Conservation (phyloP, 2,329 filamentous ascomycete genomes). For the Penicillium sp. region DNA sequence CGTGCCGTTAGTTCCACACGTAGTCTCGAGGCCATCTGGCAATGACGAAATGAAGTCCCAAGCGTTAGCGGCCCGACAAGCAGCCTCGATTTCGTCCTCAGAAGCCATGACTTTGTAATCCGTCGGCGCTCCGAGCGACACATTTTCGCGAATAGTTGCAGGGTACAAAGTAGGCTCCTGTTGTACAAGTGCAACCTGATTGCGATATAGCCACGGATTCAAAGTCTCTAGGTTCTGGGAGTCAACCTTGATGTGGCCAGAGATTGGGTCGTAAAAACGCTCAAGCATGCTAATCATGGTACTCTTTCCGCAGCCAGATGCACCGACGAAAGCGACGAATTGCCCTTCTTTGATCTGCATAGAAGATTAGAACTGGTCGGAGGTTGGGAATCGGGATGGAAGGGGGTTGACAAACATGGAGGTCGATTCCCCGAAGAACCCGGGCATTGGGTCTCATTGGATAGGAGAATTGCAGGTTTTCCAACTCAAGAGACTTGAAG, state of each 20-base stretch:
- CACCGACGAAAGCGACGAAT: conserved; percentile 58
- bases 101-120: conserved; percentile 40
- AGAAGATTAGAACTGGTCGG: not conserved
- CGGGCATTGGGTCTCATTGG: conserved; percentile 24
- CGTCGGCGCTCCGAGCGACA: conserved; percentile 56
- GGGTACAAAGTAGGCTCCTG: conserved; percentile 75
- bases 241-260: conserved; percentile 67
- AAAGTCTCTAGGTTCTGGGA: conserved; percentile 60
- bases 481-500: conserved; percentile 42
- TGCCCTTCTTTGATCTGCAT: conserved; percentile 48
- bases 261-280: conserved; percentile 69
- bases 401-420: conserved; percentile 13
- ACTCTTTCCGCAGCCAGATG: conserved; percentile 64
- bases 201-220: conserved; percentile 64
- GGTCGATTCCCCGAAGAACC: conserved; percentile 31
- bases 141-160: conserved; percentile 69
- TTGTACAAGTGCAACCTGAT: conserved; percentile 67
- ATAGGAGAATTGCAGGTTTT: conserved; percentile 46
- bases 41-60: conserved; percentile 53
- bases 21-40: conserved; percentile 37
- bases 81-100: conserved; percentile 32
- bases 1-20: conserved; percentile 2
- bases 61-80: conserved; percentile 46
- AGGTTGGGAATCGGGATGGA: not conserved
- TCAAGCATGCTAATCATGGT: conserved; percentile 65